Base-by-base conservation (phyloP, 352 stramenopile genomes). In the Globisporangium spinosum region DNA sequence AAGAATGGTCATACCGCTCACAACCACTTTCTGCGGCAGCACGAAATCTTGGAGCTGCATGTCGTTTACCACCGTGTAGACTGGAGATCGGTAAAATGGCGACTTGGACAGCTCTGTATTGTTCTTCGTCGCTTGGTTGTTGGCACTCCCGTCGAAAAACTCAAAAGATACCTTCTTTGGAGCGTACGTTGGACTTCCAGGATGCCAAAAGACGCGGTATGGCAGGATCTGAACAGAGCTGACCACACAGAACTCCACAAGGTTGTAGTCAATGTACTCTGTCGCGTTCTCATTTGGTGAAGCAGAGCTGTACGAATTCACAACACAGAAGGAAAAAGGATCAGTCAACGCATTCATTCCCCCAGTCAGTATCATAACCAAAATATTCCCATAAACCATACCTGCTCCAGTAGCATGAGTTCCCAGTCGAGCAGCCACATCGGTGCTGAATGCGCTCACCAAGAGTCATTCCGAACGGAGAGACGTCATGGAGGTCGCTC, bases 321-420 rank as follows among this genome's bases (percentile, higher is more conserved):
- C 35, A 22, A 25, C 2, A n/a, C 15, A 25, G 5, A 20, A 38
- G 17, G 13, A 20, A 38, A 20, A 17, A 63, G 13, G 32, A n/a
- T 38, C 8, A 70, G n/a, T 35, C 10, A 49, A 20, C 23, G 35
- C 20, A 58, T 35, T 8, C 17, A 58, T 15, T 13, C 15, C 13
- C 40, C 10, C 17, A 20, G 13, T 35, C 9, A 20, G 13, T 35
- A 6, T 1, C 22, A 20, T 70, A 5, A 5, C 2, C 4, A 40
- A n/a, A 27, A 38, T 1, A 51, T 23, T n/a, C 2, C 4, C 13
- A 64, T 22, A 64, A 61, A 55, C 5, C 65, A 29, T 70, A 82
- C 76, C 76, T 94, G 79, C 87, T 95, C 87, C 87, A 95, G 70
- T 93, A 95, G 77, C 87, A 95, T 45, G 82, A 90, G 51, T 81